These are phyloP conservation scores for Teratosphaeria pseudoeucalypti DNA, from an alignment of 2,329 filamentous ascomycete genomes.

Conservation along the genomic window DNA sequence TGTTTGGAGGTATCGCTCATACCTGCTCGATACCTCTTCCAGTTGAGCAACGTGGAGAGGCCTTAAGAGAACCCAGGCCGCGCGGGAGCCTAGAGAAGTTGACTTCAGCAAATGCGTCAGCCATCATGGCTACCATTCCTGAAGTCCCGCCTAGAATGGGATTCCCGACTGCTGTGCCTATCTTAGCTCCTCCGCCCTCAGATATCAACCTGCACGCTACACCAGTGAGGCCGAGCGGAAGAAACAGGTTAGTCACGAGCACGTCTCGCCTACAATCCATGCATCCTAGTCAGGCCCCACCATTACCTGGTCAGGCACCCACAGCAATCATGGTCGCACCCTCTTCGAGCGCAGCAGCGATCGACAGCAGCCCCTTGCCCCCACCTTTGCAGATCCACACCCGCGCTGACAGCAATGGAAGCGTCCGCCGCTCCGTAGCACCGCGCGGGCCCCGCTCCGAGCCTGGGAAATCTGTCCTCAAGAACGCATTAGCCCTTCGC, in stretches of 20 bases:
- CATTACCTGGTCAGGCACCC: neutral
- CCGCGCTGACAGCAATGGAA: neutral
- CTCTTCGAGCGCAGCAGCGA: neutral
- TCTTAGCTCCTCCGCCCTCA: conserved; percentile 13
- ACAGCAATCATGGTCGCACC: neutral
- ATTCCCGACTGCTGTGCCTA: conserved; percentile 14
- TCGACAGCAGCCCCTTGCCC: neutral
- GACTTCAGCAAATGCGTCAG: conserved; percentile 24
- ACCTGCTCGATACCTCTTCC: neutral
- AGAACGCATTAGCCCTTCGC: conserved; percentile 30
- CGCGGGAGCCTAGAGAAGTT: conserved; percentile 10
- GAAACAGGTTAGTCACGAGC: neutral
- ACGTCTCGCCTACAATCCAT: neutral
- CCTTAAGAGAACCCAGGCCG: neutral
- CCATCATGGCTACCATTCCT: conserved; percentile 18
- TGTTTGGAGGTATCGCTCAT: conserved; percentile 4
- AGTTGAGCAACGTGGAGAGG: neutral
- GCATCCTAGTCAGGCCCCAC: neutral
- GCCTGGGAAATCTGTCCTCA: conserved; percentile 28
- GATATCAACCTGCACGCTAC: neutral
- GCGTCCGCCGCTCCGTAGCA: neutral
- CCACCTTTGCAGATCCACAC: neutral
- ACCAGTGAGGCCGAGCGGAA: neutral
- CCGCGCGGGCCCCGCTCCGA: conserved; percentile 20
- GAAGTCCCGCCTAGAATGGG: conserved; percentile 7